Conservation (phyloP, 176 grass and related monocot genomes). For the Musa schizocarpa region DNA sequence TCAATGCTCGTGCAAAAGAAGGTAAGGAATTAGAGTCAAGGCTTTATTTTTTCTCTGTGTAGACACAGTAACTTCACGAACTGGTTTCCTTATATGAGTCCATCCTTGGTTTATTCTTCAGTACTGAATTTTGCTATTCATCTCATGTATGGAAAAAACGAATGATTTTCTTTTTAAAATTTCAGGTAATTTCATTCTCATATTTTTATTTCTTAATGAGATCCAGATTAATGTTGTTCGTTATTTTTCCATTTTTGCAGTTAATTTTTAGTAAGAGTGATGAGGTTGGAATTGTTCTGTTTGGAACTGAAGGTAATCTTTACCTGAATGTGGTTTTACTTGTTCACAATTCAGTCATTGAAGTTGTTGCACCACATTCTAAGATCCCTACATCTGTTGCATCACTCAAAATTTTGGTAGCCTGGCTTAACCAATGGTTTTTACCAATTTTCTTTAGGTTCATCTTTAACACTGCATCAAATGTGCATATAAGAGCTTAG, state of each 20-base stretch:
- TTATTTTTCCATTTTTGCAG: slow-evolving; percentile 28
- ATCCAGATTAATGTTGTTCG: background rate
- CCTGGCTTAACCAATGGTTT: too few relatives aligned
- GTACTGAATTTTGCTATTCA: too few relatives aligned
- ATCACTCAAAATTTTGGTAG: too few relatives aligned
- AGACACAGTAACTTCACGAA: background rate
- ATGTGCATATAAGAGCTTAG: too few relatives aligned
- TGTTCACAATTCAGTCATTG: background rate
- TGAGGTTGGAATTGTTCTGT: slow-evolving; percentile 60
- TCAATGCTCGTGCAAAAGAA: slow-evolving; percentile 74
- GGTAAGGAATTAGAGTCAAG: slow-evolving; percentile 28
- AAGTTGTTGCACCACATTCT: too few relatives aligned
- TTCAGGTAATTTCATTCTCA: slow-evolving; percentile 9
- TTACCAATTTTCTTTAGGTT: too few relatives aligned
- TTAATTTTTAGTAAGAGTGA: slow-evolving; percentile 62
- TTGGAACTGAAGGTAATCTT: slow-evolving; percentile 65
- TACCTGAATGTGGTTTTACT: background rate
- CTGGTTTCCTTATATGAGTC: background rate
- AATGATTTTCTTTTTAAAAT: too few relatives aligned
- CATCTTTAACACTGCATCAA: too few relatives aligned
- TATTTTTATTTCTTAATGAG: slow-evolving; percentile 10
- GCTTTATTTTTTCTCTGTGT: background rate
- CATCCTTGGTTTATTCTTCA: too few relatives aligned
- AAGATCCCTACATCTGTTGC: too few relatives aligned
- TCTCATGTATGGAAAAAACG: too few relatives aligned